Conservation (phyloP, 139 green algal species). For the Micractinium sp. region DNA sequence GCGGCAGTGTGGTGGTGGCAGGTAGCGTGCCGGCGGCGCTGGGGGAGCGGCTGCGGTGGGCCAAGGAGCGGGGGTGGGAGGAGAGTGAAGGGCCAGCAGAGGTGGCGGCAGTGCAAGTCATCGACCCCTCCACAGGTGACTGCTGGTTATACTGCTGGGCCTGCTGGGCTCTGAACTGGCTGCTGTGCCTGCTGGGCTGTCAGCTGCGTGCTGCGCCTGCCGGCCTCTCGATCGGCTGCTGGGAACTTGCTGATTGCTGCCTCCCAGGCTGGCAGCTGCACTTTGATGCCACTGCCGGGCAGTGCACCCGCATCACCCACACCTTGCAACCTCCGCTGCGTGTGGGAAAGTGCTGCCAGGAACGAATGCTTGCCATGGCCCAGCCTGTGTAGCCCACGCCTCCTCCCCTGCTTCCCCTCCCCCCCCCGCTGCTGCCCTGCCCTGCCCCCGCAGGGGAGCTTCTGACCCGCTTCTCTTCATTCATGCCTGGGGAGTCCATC, state of each 20-base stretch:
- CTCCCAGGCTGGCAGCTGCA: not conserved
- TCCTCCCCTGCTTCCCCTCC: not conserved
- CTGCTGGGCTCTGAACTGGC: not conserved
- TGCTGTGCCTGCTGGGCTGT: not conserved
- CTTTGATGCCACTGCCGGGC: not conserved
- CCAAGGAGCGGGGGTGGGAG: not conserved
- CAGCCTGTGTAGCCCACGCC: not conserved
- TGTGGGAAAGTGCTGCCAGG: no score
- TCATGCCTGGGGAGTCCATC: slow-evolving; percentile 4
- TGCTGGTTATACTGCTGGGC: not conserved
- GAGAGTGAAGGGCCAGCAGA: not conserved
- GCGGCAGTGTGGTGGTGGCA: slow-evolving; percentile 1
- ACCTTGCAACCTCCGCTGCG: no score
- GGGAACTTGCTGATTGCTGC: not conserved
- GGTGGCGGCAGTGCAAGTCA: not conserved
- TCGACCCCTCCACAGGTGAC: slow-evolving; percentile 15
- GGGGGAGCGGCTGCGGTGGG: not conserved
- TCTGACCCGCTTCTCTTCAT: not conserved
- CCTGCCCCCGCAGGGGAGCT: not conserved
- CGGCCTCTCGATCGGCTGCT: not conserved
- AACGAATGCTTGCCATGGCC: not conserved
- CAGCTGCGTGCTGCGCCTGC: not conserved
- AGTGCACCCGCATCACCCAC: no score
- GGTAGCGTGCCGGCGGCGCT: not conserved
- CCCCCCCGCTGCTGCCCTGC: not conserved